phyloP scores from a whole-genome alignment of 352 stramenopile species.

The Phytophthora hybrid region DNA sequence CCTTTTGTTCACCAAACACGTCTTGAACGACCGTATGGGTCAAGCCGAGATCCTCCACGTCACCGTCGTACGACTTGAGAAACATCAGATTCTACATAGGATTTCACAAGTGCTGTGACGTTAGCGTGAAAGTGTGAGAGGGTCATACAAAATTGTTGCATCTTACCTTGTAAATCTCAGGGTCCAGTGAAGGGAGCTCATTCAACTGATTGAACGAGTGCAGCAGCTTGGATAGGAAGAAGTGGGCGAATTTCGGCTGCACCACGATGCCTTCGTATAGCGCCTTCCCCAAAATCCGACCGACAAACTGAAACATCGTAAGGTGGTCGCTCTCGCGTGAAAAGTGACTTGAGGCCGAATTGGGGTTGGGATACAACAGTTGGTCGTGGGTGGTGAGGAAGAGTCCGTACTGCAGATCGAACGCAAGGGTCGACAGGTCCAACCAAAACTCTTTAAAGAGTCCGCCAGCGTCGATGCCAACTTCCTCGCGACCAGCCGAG shows the following conservation, averaged over 20 bases:
- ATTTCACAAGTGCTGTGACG: not conserved
- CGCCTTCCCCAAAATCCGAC: constrained; percentile 95
- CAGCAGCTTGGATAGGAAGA: constrained; percentile 96
- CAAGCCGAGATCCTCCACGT: constrained; percentile 91
- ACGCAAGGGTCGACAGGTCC: constrained; percentile 90
- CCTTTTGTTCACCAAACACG: constrained; percentile 85
- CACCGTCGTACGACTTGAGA: constrained; percentile 95
- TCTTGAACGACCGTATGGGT: constrained; percentile 92
- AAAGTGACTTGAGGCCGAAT: constrained; percentile 87
- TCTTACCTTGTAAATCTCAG: constrained; percentile 92
- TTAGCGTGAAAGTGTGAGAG: not conserved
- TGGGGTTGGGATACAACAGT: constrained; percentile 95
- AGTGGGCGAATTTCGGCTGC: constrained; percentile 96
- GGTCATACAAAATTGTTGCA: too few species aligned
- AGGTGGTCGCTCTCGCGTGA: constrained; percentile 82
- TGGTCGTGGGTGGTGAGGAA: constrained; percentile 76
- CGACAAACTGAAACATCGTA: constrained; percentile 95
- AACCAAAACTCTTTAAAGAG: constrained; percentile 99
- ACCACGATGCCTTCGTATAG: constrained; percentile 97
- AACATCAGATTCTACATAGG: constrained; percentile 94
- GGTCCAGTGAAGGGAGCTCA: constrained; percentile 94
- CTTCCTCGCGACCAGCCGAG: constrained; percentile 91
- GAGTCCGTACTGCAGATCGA: constrained; percentile 94
- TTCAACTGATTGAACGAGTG: constrained; percentile 77
- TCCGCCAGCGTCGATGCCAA: constrained; percentile 96